These are phyloP conservation scores for Monascus purpureus DNA, from an alignment of 495 filamentous ascomycete genomes.

Conservation along the genomic window DNA sequence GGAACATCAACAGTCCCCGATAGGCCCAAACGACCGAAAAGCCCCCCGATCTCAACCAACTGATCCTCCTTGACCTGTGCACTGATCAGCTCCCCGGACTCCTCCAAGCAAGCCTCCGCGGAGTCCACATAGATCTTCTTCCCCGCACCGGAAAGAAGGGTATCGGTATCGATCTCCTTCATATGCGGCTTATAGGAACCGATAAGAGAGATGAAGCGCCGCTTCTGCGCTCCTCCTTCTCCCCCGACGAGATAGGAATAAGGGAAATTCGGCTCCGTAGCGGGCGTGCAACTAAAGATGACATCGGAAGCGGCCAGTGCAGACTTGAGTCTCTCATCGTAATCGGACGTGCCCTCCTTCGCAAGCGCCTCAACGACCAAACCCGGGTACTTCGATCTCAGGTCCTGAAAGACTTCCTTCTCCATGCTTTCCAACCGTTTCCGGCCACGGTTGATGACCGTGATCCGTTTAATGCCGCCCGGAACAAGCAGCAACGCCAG, in stretches of 20 bases:
- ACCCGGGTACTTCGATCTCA: conserved; percentile 13
- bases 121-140: conserved; percentile 72
- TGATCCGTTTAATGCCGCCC: conserved; percentile 50
- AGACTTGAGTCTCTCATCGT: conserved; percentile 11
- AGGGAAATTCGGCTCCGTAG: conserved; percentile 46
- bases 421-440: conserved; percentile 26
- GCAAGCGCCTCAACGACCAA: conserved; percentile 13
- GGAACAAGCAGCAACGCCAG: conserved; percentile 53
- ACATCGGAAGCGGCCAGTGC: conserved; percentile 40
- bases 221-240: conserved; percentile 44
- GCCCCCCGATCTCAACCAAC: conserved; percentile 72
- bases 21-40: conserved; percentile 42
- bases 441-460: conserved; percentile 62
- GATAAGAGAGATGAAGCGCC: conserved; percentile 63
- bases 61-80: conserved; percentile 52
- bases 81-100: conserved; percentile 79
- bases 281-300: conserved; percentile 69
- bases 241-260: conserved; percentile 34
- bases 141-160: conserved; percentile 60
- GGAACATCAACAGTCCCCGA: conserved; percentile 9
- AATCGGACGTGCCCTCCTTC: conserved; percentile 16
- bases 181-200: conserved; percentile 77
- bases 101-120: conserved; percentile 61
- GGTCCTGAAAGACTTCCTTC: conserved; percentile 10
- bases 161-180: conserved; percentile 67